phyloP scores from a whole-genome alignment of 805 yeast species.

The Sugiyamaella valdiviana region DNA sequence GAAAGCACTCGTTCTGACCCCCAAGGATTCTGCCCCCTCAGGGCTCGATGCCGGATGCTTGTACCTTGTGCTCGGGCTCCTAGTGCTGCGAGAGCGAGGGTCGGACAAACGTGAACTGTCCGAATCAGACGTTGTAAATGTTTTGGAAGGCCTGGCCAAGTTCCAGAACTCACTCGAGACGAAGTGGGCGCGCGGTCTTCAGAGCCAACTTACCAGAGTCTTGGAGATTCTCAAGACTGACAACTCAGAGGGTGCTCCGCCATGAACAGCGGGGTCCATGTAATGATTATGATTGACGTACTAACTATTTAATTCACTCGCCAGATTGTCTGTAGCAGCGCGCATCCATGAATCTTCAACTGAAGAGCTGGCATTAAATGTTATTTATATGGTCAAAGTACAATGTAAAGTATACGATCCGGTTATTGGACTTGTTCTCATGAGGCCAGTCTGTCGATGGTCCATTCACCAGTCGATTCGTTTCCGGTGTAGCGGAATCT shows the following conservation, averaged over 20 bases:
- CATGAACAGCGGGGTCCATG: no score
- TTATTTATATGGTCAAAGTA: not conserved
- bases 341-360: no score
- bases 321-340: no score
- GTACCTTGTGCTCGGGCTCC: slow-evolving; percentile 10
- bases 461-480: slow-evolving; percentile 46
- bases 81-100: not conserved
- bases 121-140: not conserved
- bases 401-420: not conserved
- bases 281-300: no score
- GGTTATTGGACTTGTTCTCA: not conserved
- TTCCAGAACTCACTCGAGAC: slow-evolving; percentile 1
- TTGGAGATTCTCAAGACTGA: not conserved
- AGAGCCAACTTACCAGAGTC: not conserved
- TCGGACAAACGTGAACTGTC: not conserved
- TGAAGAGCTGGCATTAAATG: not conserved
- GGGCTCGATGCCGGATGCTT: slow-evolving; percentile 7
- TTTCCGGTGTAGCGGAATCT: slow-evolving; percentile 67
- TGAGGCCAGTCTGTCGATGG: slow-evolving; percentile 69
- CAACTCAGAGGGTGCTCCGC: not conserved
- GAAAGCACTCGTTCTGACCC: not conserved
- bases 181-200: not conserved
- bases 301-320: no score
- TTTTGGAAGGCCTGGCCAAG: slow-evolving; percentile 2
- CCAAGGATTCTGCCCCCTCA: not conserved